Evolutionary conservation across 192 early-diverging fungal genomes (phyloP), one percentile per base, ranked within the genome.

Genomic region (Backusella liffmaniae): DNA sequence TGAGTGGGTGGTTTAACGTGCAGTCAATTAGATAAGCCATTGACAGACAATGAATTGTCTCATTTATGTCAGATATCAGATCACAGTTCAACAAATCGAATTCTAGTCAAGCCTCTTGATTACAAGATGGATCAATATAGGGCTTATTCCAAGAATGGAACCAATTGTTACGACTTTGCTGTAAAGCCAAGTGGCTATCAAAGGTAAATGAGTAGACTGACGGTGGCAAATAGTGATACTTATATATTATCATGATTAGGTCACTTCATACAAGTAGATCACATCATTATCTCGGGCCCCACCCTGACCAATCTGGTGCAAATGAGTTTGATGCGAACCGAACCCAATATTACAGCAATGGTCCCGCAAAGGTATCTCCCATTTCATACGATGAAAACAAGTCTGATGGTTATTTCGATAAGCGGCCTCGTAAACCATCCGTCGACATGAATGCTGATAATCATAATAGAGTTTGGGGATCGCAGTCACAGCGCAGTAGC

Each of bases 11-110:
- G 3, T 23, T 13, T 62, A 29, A 62, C 21, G 10, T 26, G 12
- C 12, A 62, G 1, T 10, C 26, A 26, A 39, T 39, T 66, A 74
- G 73, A 74, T 67, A 65, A 39, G 41, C 16, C 65, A 32, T 32
- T 74, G 41, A 13, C 37, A 37, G 73, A 74, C 44, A 74, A 16
- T 35, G 73, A 74, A 10, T 30, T 74, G 42, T 36, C 62, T 67
- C 73, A 74, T 66, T 41, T 74, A 13, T 74, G 73, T n/a, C 73
- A 65, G 30, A 74, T 44, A 44, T 74, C 73, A 66, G 73, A 74
- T 37, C 56, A 65, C 32, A 66, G 59, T 12, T 74, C 73, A 35
- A 74, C 56, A 16, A 42, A 66, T 26, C 66, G 73, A 67, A 65
- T 74, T 21, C 23, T 74, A 30, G 73, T 74, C n/a, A 37, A 65